Conservation (phyloP, 495 filamentous ascomycete species). For the Sabuloglossum arenarium region DNA sequence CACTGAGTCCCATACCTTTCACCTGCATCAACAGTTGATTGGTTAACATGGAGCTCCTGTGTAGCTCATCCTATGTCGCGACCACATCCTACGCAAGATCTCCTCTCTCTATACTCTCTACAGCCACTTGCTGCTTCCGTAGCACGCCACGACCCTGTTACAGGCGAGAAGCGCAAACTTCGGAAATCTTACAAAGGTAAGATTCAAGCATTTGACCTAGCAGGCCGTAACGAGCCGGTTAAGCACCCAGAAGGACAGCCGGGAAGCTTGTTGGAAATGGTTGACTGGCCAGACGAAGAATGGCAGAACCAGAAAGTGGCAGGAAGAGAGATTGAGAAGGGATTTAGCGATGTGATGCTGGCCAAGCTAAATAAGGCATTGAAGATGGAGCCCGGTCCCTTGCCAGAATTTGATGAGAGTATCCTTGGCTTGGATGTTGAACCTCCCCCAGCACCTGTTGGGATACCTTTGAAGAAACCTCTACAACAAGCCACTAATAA, state of each 20-base stretch:
- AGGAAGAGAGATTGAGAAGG: slow-evolving; percentile 30
- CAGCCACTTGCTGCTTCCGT: slow-evolving; percentile 39
- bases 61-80: slow-evolving; percentile 20
- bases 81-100: slow-evolving; percentile 39
- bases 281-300: slow-evolving; percentile 40
- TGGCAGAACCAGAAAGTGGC: slow-evolving; percentile 41
- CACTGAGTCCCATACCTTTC: slow-evolving; percentile 6
- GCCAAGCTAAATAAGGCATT: slow-evolving; percentile 30
- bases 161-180: slow-evolving; percentile 51
- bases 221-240: slow-evolving; percentile 39
- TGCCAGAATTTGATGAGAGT: slow-evolving; percentile 33
- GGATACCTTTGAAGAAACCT: slow-evolving; percentile 6
- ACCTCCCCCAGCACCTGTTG: slow-evolving; percentile 13
- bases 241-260: slow-evolving; percentile 22
- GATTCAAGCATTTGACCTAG: slow-evolving; percentile 36
- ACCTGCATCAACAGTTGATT: slow-evolving; percentile 9
- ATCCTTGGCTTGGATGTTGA: slow-evolving; percentile 38
- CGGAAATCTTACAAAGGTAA: slow-evolving; percentile 58
- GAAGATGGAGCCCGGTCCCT: slow-evolving; percentile 31
- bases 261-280: slow-evolving; percentile 14
- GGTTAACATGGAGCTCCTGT: slow-evolving; percentile 15
- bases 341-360: slow-evolving; percentile 17
- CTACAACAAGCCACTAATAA: not conserved
- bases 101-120: slow-evolving; percentile 41
- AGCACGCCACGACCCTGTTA: slow-evolving; percentile 38